Percentiles rank a stretch among this genome's conserved stretches.
Conservation (phyloP, 169 alveolate species). For the Cystoisospora suis region DNA sequence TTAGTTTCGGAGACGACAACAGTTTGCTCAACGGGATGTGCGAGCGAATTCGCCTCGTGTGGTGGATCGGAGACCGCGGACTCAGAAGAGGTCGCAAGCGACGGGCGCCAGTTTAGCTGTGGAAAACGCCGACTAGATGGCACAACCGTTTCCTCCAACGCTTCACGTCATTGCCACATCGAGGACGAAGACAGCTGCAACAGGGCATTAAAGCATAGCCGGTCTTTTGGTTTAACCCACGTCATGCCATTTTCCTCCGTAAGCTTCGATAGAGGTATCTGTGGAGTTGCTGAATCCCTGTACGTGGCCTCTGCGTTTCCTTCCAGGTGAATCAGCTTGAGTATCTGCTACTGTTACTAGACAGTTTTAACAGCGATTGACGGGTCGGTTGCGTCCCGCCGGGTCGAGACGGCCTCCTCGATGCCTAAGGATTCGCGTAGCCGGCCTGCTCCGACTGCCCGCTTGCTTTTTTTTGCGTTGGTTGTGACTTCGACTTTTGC, state of each 20-base stretch:
- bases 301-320: no score
- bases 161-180: not conserved
- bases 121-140: not conserved
- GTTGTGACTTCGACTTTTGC: no score
- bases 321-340: no score
- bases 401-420: no score
- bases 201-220: constrained; percentile 25
- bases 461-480: no score
- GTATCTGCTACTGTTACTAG: no score
- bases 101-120: not conserved
- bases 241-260: constrained; percentile 29
- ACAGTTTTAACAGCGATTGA: no score
- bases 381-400: no score
- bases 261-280: not conserved
- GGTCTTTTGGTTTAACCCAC: constrained; percentile 15
- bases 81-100: not conserved
- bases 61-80: not conserved
- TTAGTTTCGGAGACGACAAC: not conserved
- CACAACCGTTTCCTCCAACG: not conserved
- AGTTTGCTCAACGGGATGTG: not conserved
- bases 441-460: no score
- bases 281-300: no score
- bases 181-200: constrained; percentile 30
- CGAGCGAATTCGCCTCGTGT: not conserved
- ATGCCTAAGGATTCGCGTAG: no score